A percentile compares a stretch with the other conserved stretches of the same genome.
Evolutionary conservation across 139 green algal species (phyloP).

Genomic region (Chlamydomonas schloesseri): DNA sequence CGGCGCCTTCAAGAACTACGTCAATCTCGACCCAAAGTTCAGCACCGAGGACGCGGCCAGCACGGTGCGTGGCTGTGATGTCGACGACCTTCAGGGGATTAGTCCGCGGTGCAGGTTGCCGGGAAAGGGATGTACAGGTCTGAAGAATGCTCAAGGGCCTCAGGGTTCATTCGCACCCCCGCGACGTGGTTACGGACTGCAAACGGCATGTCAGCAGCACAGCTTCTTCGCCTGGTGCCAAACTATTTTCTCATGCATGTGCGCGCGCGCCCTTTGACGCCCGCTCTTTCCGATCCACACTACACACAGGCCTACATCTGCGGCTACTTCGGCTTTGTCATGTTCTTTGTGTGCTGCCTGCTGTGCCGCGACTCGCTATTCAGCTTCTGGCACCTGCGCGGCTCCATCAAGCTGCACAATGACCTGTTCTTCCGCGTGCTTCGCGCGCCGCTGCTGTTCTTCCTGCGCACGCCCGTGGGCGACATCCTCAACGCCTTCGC

Average conservation of each 20-base stretch:
- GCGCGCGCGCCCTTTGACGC: too few relatives aligned
- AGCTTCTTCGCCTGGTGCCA: too few relatives aligned
- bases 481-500: conserved; percentile 70
- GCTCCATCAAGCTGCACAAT: conserved; percentile 61
- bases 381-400: conserved; percentile 58
- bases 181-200: too few relatives aligned
- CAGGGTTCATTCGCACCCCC: too few relatives aligned
- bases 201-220: too few relatives aligned
- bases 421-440: conserved; percentile 68
- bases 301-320: conserved; percentile 62
- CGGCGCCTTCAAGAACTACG: neutral
- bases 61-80: conserved; percentile 24
- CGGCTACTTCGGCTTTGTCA: conserved; percentile 66
- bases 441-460: conserved; percentile 65
- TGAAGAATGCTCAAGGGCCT: too few relatives aligned
- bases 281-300: too few relatives aligned
- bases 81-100: too few relatives aligned
- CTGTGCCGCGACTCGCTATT: conserved; percentile 61
- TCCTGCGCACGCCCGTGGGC: conserved; percentile 68
- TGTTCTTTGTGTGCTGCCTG: conserved; percentile 66
- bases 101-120: too few relatives aligned
- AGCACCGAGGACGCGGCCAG: neutral
- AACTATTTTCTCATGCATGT: too few relatives aligned
- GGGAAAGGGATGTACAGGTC: too few relatives aligned
- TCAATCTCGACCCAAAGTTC: neutral